A percentile compares a stretch with the other conserved stretches of the same genome.
Evolutionary conservation across 495 filamentous ascomycete species (phyloP).

Genomic region (Margaritispora aquatica): DNA sequence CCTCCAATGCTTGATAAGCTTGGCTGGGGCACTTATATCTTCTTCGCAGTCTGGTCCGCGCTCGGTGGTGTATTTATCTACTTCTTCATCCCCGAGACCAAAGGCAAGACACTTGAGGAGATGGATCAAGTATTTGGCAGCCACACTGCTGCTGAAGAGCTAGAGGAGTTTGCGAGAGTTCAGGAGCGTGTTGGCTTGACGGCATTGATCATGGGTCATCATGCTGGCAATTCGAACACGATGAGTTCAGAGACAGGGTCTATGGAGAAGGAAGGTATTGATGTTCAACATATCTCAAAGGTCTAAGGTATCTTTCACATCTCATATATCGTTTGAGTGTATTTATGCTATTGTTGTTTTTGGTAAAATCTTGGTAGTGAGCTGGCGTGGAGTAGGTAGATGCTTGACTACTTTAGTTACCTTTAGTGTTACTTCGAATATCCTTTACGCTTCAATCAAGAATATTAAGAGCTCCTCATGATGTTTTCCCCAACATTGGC

Average conservation of each 20-base stretch:
- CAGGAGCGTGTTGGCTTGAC: conserved; percentile 19
- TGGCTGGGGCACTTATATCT: conserved; percentile 25
- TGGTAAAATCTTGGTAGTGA: too few species aligned
- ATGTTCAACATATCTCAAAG: conserved; percentile 1
- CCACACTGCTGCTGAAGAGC: conserved; percentile 32
- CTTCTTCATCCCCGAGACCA: conserved; percentile 27
- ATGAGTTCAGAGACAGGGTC: background rate
- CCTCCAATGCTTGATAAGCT: conserved; percentile 19
- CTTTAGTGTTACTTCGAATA: too few species aligned
- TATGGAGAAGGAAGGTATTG: conserved; percentile 4
- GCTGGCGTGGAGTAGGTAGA: too few species aligned
- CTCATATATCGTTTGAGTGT: background rate
- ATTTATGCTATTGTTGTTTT: background rate
- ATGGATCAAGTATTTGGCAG: conserved; percentile 35
- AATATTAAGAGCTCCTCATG: too few species aligned
- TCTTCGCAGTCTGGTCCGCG: conserved; percentile 24
- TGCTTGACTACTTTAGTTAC: too few species aligned
- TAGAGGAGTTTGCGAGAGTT: conserved; percentile 19
- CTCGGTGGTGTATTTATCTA: conserved; percentile 21
- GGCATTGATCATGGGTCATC: conserved; percentile 2
- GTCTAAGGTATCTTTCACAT: background rate
- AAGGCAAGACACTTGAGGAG: conserved; percentile 23
- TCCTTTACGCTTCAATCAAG: too few species aligned
- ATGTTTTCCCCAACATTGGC: too few species aligned
- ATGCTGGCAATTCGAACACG: background rate